Conservation (phyloP, 176 grass and related monocot species). For the Zoysia japonica region DNA sequence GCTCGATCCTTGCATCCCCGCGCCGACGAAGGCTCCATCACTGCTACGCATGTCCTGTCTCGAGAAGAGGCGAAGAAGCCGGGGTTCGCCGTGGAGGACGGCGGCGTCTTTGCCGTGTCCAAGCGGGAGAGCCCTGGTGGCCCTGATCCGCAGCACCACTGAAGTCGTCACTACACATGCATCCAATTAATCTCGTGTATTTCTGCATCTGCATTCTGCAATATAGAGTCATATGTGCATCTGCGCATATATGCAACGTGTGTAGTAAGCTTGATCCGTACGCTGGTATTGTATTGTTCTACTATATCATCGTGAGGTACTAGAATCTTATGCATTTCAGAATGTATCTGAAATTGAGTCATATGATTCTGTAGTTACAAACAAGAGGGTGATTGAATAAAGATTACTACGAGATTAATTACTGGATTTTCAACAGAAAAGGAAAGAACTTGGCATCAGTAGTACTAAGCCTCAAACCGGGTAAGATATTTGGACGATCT, state of each 20-base stretch:
- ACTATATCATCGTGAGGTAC: no score
- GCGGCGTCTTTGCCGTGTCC: not conserved
- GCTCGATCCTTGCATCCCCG: not conserved
- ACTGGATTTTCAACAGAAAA: no score
- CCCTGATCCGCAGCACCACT: not conserved
- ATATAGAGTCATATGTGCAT: not conserved
- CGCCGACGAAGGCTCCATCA: not conserved
- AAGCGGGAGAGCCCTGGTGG: not conserved
- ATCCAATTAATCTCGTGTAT: not conserved
- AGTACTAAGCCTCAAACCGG: no score
- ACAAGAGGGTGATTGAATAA: no score
- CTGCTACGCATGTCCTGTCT: not conserved
- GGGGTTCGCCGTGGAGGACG: not conserved
- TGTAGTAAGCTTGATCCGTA: not conserved
- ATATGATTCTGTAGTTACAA: no score
- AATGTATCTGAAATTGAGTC: no score
- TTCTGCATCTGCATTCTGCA: no score
- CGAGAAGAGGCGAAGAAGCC: not conserved
- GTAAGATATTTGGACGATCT: no score
- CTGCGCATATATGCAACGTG: not conserved
- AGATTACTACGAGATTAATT: no score
- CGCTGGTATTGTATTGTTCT: not conserved
- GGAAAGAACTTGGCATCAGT: no score
- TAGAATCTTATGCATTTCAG: no score
- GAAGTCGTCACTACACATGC: not conserved